Evolutionary conservation across 495 filamentous ascomycete genomes (phyloP).

Genomic region (Hypoxylon intermedium): DNA sequence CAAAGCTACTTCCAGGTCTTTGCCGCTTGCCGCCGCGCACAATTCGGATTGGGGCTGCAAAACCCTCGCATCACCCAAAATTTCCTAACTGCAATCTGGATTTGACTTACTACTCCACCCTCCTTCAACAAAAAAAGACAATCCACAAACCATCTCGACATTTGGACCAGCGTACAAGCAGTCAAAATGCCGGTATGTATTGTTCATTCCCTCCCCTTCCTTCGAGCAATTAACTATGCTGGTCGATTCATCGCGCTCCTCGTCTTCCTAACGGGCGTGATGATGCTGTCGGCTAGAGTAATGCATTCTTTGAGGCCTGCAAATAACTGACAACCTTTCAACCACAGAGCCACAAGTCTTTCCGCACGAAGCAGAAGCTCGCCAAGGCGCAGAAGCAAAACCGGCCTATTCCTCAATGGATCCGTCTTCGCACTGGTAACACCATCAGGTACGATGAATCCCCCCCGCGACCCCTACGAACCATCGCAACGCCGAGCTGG

Average conservation of each 20-base stretch:
- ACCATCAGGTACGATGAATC: constrained; percentile 85
- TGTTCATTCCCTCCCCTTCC: background rate
- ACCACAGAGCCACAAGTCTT: constrained; percentile 93
- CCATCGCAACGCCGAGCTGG: background rate
- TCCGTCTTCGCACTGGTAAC: constrained; percentile 95
- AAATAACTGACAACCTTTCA: constrained; percentile 25
- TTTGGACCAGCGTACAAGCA: constrained; percentile 57
- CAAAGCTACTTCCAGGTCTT: background rate
- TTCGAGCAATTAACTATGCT: background rate
- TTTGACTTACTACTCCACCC: constrained; percentile 40
- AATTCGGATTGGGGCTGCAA: constrained; percentile 49
- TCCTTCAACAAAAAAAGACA: constrained; percentile 42
- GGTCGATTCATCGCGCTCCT: constrained; percentile 1
- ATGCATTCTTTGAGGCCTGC: background rate
- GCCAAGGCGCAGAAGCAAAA: constrained; percentile 99
- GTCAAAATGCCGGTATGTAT: constrained; percentile 85
- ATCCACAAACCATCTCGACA: constrained; percentile 50
- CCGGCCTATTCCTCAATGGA: constrained; percentile 99
- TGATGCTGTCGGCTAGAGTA: background rate
- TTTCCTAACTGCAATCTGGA: constrained; percentile 29
- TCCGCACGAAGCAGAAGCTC: constrained; percentile 99
- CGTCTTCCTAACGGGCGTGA: constrained; percentile 3
- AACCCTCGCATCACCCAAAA: constrained; percentile 44
- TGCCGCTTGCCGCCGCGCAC: too few relatives aligned
- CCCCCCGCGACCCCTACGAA: constrained; percentile 7